These are phyloP conservation scores for Ustilago trichophora DNA, from an alignment of 1,284 basidiomycete genomes.

Conservation along the genomic window DNA sequence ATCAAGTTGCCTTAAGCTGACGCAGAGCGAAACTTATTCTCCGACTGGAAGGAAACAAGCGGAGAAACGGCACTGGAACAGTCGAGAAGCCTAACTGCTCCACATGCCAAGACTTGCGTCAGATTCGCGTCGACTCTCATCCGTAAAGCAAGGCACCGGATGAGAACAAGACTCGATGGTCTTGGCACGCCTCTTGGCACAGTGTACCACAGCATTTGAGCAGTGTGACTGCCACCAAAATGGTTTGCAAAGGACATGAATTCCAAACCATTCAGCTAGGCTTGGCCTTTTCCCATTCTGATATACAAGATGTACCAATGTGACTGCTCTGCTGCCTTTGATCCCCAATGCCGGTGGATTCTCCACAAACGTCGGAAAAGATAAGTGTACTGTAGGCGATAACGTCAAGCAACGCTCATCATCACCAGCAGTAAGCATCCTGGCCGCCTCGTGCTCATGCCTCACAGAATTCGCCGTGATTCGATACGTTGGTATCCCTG, in stretches of 20 bases:
- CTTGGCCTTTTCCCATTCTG: conserved; percentile 13
- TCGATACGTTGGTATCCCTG: too few species aligned
- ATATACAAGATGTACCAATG: too few species aligned
- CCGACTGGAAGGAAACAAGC: conserved; percentile 3
- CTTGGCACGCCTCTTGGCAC: conserved; percentile 27
- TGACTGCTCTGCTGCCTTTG: conserved; percentile 1
- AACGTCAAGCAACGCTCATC: conserved; percentile 1
- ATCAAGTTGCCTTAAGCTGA: too few species aligned
- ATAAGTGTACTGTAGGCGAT: too few species aligned
- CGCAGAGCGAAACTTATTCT: conserved; percentile 33
- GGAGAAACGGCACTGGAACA: conserved; percentile 7
- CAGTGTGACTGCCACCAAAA: not conserved
- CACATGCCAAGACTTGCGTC: conserved; percentile 32
- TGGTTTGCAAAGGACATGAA: not conserved
- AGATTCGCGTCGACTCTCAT: conserved; percentile 4
- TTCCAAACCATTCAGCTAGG: conserved; percentile 4
- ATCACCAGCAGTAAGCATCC: not conserved
- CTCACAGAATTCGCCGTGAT: conserved; percentile 10
- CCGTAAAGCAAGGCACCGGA: not conserved
- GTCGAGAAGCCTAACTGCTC: not conserved
- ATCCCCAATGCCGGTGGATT: too few species aligned
- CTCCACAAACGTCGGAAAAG: too few species aligned
- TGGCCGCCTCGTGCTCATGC: not conserved
- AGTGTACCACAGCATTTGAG: not conserved
- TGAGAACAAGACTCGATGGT: conserved; percentile 31